Percentiles rank a stretch among this genome's conserved stretches.
These are phyloP conservation scores for Talaromyces amestolkiae DNA, from an alignment of 2,329 filamentous ascomycete species.

Conservation along the genomic window DNA sequence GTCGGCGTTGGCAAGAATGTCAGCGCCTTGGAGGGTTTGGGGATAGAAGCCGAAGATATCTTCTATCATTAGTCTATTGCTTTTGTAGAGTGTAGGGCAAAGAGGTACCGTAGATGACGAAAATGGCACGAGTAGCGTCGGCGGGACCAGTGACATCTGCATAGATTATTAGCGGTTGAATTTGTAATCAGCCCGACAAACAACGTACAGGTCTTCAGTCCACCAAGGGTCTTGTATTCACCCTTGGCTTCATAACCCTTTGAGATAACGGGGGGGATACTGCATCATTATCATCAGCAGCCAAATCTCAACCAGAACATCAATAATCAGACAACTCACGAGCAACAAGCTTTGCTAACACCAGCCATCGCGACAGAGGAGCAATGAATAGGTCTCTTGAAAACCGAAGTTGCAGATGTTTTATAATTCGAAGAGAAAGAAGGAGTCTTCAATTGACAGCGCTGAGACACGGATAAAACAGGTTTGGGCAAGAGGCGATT, in stretches of 20 bases:
- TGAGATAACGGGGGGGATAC: conserved; percentile 43
- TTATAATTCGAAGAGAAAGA: not conserved
- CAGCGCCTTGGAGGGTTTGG: conserved; percentile 62
- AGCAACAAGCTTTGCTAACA: conserved; percentile 47
- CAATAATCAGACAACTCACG: conserved; percentile 27
- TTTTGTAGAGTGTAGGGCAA: not conserved
- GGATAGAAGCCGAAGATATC: conserved; percentile 65
- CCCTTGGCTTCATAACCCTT: conserved; percentile 57
- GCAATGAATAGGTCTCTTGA: conserved; percentile 21
- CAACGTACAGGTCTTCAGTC: conserved; percentile 58
- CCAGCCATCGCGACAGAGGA: conserved; percentile 36
- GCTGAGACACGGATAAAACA: not conserved
- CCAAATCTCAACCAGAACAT: conserved; percentile 7
- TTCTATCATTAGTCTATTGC: conserved; percentile 19
- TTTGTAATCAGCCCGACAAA: not conserved
- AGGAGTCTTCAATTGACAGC: not conserved
- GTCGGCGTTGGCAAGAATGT: conserved; percentile 60
- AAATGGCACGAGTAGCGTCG: conserved; percentile 56
- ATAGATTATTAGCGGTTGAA: not conserved
- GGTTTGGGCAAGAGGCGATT: conserved; percentile 1
- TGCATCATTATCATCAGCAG: conserved; percentile 20
- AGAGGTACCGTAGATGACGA: conserved; percentile 52
- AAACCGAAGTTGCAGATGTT: not conserved
- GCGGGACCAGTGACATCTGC: conserved; percentile 57
- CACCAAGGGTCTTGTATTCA: conserved; percentile 58